Conservation (phyloP, 2,329 filamentous ascomycete species). For the Rhynchosporium secalis region DNA sequence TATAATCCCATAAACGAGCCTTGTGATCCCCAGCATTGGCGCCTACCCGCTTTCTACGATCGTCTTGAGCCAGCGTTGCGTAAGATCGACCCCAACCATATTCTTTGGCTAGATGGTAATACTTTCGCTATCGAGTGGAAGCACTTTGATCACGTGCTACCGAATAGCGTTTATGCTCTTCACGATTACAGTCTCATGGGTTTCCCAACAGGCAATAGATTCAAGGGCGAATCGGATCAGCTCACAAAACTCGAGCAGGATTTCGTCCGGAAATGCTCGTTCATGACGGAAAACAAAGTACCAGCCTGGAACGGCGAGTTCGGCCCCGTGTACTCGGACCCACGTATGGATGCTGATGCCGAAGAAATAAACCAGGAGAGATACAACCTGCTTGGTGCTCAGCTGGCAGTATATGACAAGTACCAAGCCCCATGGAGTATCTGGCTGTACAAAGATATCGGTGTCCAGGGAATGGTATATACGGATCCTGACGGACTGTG, state of each 20-base stretch:
- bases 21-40: constrained; percentile 40
- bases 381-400: constrained; percentile 48
- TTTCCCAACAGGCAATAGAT: constrained; percentile 48
- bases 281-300: constrained; percentile 45
- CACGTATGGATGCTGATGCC: constrained; percentile 37
- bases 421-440: constrained; percentile 58
- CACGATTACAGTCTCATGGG: constrained; percentile 56
- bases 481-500: constrained; percentile 45
- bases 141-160: constrained; percentile 45
- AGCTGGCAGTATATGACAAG: constrained; percentile 53
- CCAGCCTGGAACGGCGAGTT: constrained; percentile 55
- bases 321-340: constrained; percentile 45
- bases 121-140: constrained; percentile 55
- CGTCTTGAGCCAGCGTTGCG: constrained; percentile 45
- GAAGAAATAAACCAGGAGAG: constrained; percentile 46
- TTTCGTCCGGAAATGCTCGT: constrained; percentile 47
- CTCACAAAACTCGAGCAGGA: constrained; percentile 43
- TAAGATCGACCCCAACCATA: constrained; percentile 48
- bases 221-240: constrained; percentile 46
- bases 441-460: constrained; percentile 60
- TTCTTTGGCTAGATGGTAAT: constrained; percentile 53
- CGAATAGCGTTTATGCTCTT: constrained; percentile 52
- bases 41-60: constrained; percentile 45
- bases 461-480: constrained; percentile 56
- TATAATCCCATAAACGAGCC: constrained; percentile 41